Evolutionary conservation across 2,329 filamentous ascomycete genomes (phyloP), one percentile per base, ranked within the genome.

Genomic region (Cladorrhinum sp.): DNA sequence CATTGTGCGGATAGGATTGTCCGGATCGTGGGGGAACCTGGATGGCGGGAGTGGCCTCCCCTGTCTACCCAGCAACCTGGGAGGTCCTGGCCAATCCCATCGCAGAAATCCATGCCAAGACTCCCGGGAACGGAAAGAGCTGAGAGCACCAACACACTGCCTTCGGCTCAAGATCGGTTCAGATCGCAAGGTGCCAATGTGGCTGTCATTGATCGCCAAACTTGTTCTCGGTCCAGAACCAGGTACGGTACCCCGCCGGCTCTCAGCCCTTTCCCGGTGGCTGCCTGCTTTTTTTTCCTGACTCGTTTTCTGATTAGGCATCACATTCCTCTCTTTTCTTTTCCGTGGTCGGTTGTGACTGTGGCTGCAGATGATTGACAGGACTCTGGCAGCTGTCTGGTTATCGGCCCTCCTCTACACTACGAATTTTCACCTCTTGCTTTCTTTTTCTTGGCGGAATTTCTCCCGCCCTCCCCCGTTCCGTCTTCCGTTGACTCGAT

Each of bases 171-270:
- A 18, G 42, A 20, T 46, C 18, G 23, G 21, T 30, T 24, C 16
- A 48, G 49, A 57, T 57, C 54, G 49, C 33, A 9, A 49, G 39
- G 2, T 57, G 16, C 39, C 24, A 57, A 14, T 57, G 54, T 57
- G 54, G 54, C 39, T 49, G 36, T 12, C 39, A 6, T 49, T 49
- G 54, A 60, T 20, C 42, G 36, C 50, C 60, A 21, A 56, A 7
- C n/a, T 46, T 18, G 42, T n/a, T n/a, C n/a, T n/a, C n/a, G n/a
- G n/a, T n/a, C n/a, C n/a, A n/a, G n/a, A n/a, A n/a, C n/a, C n/a
- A 8, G 18, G 5, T 18, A 21, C 4, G n/a, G n/a, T 46, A 46
- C 42, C 42, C 42, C 42, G 42, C 42, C 18, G 42, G 42, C 42
- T 46, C 42, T 46, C 18, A 18, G 42, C 6, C 42, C 3, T 46